Evolutionary conservation across 305 asterid species (phyloP).

Genomic region (Solanum hybrid): DNA sequence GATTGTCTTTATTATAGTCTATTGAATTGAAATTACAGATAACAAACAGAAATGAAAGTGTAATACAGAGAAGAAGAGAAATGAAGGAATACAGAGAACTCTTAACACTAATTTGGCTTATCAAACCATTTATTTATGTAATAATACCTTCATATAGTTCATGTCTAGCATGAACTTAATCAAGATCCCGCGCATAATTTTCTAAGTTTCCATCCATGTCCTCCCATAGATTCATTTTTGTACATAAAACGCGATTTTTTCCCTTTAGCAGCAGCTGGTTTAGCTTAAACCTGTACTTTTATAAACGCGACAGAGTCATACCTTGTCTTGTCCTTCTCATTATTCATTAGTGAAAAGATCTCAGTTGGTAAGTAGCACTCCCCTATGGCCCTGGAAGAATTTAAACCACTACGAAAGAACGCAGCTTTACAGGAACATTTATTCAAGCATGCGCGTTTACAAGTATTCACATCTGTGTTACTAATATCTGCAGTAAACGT

Average conservation of each 20-base stretch:
- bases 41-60: background rate
- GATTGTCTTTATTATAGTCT: background rate
- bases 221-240: background rate
- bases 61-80: background rate
- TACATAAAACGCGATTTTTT: background rate
- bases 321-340: conserved; percentile 10
- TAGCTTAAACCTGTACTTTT: conserved; percentile 17
- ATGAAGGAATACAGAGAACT: background rate
- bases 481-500: background rate
- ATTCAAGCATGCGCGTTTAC: conserved; percentile 12
- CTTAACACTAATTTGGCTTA: background rate
- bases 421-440: conserved; percentile 22
- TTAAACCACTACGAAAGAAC: conserved; percentile 6
- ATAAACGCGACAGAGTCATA: conserved; percentile 22
- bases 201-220: background rate
- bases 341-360: conserved; percentile 27
- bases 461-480: background rate
- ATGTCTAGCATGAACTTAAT: background rate
- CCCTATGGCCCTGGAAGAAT: conserved; percentile 8
- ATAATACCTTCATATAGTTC: background rate
- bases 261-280: background rate
- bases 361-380: conserved; percentile 22
- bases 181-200: background rate
- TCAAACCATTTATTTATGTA: background rate
- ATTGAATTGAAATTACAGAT: background rate